Evolutionary conservation across 2,329 filamentous ascomycete species (phyloP).

Genomic region (Claviceps pazoutovae): DNA sequence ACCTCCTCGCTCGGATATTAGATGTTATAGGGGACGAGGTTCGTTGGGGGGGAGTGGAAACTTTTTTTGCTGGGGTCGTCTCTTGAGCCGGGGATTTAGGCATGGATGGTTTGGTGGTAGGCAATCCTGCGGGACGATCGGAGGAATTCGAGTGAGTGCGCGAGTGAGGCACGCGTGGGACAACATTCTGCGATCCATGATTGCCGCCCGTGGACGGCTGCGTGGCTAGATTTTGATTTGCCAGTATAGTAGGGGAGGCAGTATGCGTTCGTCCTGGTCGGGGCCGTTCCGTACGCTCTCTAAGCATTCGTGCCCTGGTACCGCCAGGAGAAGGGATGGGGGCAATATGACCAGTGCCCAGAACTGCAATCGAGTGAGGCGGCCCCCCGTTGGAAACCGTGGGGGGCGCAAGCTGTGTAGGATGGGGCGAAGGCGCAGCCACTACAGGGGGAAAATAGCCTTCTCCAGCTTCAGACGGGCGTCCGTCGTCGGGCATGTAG

Average conservation of each 20-base stretch:
- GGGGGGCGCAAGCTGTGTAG: constrained; percentile 24
- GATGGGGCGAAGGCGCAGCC: constrained; percentile 26
- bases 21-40: constrained; percentile 34
- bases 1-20: constrained; percentile 33
- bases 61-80: constrained; percentile 26
- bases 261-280: constrained; percentile 60
- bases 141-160: constrained; percentile 46
- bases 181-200: constrained; percentile 21
- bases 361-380: constrained; percentile 59
- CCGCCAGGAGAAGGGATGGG: constrained; percentile 72
- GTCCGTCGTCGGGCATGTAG: constrained; percentile 46
- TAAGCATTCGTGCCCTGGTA: constrained; percentile 38
- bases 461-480: constrained; percentile 53
- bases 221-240: constrained; percentile 17
- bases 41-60: constrained; percentile 38
- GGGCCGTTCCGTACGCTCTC: constrained; percentile 44
- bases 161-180: constrained; percentile 31
- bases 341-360: constrained; percentile 68
- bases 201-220: constrained; percentile 17
- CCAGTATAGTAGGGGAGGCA: constrained; percentile 58
- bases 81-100: constrained; percentile 41
- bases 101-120: constrained; percentile 35
- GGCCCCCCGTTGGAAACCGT: constrained; percentile 20
- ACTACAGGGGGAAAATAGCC: constrained; percentile 73
- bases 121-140: constrained; percentile 31